A percentile compares a stretch with the other conserved stretches of the same genome.
These are phyloP conservation scores for Tothia fuscella DNA, from an alignment of 2,329 filamentous ascomycete species.

Conservation along the genomic window DNA sequence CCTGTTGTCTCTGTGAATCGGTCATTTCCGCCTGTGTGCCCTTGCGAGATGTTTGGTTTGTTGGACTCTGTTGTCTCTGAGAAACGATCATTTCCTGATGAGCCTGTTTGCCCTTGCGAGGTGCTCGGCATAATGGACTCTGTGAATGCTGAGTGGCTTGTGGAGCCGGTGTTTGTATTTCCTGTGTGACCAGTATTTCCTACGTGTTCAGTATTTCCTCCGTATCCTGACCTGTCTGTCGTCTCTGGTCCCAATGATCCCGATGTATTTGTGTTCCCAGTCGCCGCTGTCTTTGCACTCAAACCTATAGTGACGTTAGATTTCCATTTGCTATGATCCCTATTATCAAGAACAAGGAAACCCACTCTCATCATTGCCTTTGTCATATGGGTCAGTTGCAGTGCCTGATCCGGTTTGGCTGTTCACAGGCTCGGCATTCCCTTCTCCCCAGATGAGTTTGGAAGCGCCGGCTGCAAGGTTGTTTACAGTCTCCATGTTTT, in stretches of 20 bases:
- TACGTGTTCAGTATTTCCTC: not conserved
- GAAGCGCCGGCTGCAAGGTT: conserved; percentile 23
- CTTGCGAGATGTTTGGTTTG: not conserved
- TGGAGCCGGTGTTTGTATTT: not conserved
- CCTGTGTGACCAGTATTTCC: not conserved
- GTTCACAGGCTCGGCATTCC: conserved; percentile 52
- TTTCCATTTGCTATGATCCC: too few species aligned
- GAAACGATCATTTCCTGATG: not conserved
- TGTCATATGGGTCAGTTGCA: conserved; percentile 63
- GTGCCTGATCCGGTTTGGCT: conserved; percentile 57
- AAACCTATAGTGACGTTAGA: too few species aligned
- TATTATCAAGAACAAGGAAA: not conserved
- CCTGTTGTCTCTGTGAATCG: not conserved
- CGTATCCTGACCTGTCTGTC: too few species aligned
- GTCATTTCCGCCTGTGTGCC: not conserved
- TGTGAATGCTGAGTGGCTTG: too few species aligned
- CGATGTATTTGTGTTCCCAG: not conserved
- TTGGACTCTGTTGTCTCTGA: not conserved
- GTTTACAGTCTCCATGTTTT: conserved; percentile 26
- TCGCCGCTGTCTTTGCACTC: not conserved
- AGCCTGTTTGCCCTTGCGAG: conserved; percentile 10
- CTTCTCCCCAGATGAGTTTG: conserved; percentile 27
- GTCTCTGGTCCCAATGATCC: not conserved
- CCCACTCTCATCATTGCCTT: conserved; percentile 58
- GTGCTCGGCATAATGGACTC: not conserved